Conservation (phyloP, 1,284 basidiomycete species). For the Ceratobasidium sp. region DNA sequence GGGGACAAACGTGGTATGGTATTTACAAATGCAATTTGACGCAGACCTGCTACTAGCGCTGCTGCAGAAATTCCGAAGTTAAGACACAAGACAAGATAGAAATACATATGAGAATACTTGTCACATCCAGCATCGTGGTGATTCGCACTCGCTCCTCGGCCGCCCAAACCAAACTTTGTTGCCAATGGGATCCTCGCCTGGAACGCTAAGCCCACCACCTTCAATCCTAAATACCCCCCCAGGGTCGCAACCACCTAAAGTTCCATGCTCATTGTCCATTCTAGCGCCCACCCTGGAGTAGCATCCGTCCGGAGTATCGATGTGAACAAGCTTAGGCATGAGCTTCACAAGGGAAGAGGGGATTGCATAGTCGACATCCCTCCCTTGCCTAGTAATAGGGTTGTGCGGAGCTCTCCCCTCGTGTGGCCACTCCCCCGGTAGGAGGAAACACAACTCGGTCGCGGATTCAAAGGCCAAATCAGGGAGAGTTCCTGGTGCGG, state of each 20-base stretch:
- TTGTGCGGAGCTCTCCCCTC: background rate
- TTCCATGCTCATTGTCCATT: background rate
- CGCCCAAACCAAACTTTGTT: conserved; percentile 22
- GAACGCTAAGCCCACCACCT: background rate
- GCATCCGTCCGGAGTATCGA: conserved; percentile 21
- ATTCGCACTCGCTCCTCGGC: conserved; percentile 24
- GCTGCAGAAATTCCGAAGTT: no score
- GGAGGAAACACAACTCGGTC: conserved; percentile 28
- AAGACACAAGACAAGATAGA: no score
- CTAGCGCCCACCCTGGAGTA: conserved; percentile 31
- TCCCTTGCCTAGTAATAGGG: background rate
- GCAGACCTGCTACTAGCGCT: no score
- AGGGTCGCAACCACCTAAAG: conserved; percentile 12
- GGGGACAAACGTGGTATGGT: no score
- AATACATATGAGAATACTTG: no score
- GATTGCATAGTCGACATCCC: conserved; percentile 12
- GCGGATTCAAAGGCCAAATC: conserved; percentile 15
- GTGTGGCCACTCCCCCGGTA: conserved; percentile 33
- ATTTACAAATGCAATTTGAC: no score
- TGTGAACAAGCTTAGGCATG: conserved; percentile 30
- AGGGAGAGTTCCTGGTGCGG: background rate
- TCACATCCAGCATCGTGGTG: conserved; percentile 10
- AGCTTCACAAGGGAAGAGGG: conserved; percentile 17
- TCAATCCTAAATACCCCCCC: conserved; percentile 2
- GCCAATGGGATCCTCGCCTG: background rate